phyloP scores from a whole-genome alignment of 768 basidiomycete genomes.

The Termitomyces sp. region DNA sequence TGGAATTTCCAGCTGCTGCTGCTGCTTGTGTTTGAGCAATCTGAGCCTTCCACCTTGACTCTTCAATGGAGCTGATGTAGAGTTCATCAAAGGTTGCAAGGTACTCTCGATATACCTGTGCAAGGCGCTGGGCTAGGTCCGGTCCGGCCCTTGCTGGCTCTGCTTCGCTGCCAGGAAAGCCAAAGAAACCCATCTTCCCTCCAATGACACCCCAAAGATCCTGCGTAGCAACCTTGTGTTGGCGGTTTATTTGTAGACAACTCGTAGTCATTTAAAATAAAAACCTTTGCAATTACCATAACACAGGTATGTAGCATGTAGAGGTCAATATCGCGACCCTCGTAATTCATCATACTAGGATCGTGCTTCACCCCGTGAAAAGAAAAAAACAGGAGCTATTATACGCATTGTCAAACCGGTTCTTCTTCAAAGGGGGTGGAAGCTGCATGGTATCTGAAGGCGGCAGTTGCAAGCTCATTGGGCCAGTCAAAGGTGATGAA shows the following conservation, averaged over 20 bases:
- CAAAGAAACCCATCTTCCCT: slow-evolving; percentile 58
- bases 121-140: slow-evolving; percentile 52
- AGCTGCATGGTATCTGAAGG: slow-evolving; percentile 8
- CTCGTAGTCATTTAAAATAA: not conserved
- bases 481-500: slow-evolving; percentile 9
- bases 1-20: too few relatives aligned
- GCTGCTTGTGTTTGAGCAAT: slow-evolving; percentile 2
- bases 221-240: slow-evolving; percentile 41
- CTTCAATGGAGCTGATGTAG: slow-evolving; percentile 39
- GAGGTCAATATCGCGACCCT: slow-evolving; percentile 54
- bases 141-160: slow-evolving; percentile 63
- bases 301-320: slow-evolving; percentile 54
- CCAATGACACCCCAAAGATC: slow-evolving; percentile 65
- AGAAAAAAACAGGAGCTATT: slow-evolving; percentile 37
- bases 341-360: slow-evolving; percentile 37
- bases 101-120: slow-evolving; percentile 55
- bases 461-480: slow-evolving; percentile 1
- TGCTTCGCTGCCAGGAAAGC: slow-evolving; percentile 53
- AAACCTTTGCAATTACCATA: slow-evolving; percentile 45
- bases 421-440: slow-evolving; percentile 42
- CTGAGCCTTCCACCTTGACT: slow-evolving; percentile 20
- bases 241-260: not conserved
- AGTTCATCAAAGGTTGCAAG: slow-evolving; percentile 52
- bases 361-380: slow-evolving; percentile 36
- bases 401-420: slow-evolving; percentile 47